phyloP scores from a whole-genome alignment of 1,284 basidiomycete genomes.

The Apiotrichum sp. region DNA sequence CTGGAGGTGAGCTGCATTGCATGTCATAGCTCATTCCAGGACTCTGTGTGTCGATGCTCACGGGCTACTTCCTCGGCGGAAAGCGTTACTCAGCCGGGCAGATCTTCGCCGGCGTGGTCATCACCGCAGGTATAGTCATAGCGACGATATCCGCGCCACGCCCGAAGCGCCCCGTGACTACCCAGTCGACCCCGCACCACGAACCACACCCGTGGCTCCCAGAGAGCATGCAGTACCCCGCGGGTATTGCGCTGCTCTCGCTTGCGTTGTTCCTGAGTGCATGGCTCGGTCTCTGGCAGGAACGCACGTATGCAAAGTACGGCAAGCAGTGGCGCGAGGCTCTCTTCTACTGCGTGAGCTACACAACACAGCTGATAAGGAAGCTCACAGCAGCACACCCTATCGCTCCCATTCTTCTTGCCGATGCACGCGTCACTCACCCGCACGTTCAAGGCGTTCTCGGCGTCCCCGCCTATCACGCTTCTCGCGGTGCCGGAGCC shows the following conservation, averaged over 20 bases:
- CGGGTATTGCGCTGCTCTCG: slow-evolving; percentile 67
- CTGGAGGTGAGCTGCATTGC: slow-evolving; percentile 74
- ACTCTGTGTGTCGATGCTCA: slow-evolving; percentile 46
- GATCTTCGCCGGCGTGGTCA: slow-evolving; percentile 64
- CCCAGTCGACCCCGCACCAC: not conserved
- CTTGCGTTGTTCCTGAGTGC: slow-evolving; percentile 74
- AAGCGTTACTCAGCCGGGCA: slow-evolving; percentile 65
- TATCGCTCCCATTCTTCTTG: slow-evolving; percentile 69
- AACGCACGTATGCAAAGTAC: slow-evolving; percentile 67
- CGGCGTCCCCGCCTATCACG: slow-evolving; percentile 31
- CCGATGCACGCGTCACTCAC: slow-evolving; percentile 58
- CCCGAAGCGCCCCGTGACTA: not conserved
- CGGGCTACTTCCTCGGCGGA: slow-evolving; percentile 39
- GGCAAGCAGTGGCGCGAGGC: slow-evolving; percentile 77
- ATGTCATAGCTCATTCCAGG: slow-evolving; percentile 21
- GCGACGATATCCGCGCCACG: slow-evolving; percentile 69
- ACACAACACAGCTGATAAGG: not conserved
- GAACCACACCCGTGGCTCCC: slow-evolving; percentile 10
- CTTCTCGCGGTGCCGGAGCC: slow-evolving; percentile 30
- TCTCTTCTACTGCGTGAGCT: slow-evolving; percentile 65
- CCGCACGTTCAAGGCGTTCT: slow-evolving; percentile 41
- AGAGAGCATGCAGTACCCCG: slow-evolving; percentile 54
- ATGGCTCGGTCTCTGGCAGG: slow-evolving; percentile 78
- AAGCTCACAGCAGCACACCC: slow-evolving; percentile 43
- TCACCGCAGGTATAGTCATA: slow-evolving; percentile 73